Evolutionary conservation across 805 yeast genomes (phyloP), one percentile per base, ranked within the genome.

Genomic region (Candida awuae): DNA sequence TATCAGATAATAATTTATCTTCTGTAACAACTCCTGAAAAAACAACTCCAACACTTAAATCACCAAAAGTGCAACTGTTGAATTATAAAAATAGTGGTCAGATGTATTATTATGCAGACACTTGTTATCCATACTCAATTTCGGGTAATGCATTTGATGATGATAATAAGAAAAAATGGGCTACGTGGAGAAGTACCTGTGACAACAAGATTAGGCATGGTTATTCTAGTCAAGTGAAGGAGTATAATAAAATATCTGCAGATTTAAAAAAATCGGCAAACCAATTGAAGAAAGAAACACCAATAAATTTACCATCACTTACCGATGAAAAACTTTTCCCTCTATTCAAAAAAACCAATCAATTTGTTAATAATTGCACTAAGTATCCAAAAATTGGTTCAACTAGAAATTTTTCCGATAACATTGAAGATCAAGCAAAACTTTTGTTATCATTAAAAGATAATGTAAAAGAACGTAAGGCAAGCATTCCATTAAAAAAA

Each of bases 131-230:
- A 7, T 61, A 56, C 40, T 48, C 51, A 20, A 37, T 57, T 25
- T 43, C 50, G 12, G 47, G 53, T 12, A 45, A 57, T 9, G 46
- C 56, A 6, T 43, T 45, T 7, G 44, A 46, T 15, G 39, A 45
- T 18, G 64, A 58, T 37, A 52, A 56, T 39, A 55, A 55, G 36
- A 61, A 60, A 32, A 56, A 66, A 27, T 61, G 62, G 29, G 49
- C 59, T 33, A 68, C 63, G 45, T 69, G 74, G 74, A 61, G 72
- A 47, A 58, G 61, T 34, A 60, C 62, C 45, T 54, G 66, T 39
- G 63, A 62, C 29, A 47, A 56, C n/a, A 62, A 67, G 57, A 52
- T 68, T 28, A 63, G 65, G 37, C 64, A 59, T 44, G 65, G 64
- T 41, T 64, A 66, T 48, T 63, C 63, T 18, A 61, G 61, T 43